phyloP scores from a whole-genome alignment of 768 basidiomycete genomes.

The Leucosporidium creatinivorum region DNA sequence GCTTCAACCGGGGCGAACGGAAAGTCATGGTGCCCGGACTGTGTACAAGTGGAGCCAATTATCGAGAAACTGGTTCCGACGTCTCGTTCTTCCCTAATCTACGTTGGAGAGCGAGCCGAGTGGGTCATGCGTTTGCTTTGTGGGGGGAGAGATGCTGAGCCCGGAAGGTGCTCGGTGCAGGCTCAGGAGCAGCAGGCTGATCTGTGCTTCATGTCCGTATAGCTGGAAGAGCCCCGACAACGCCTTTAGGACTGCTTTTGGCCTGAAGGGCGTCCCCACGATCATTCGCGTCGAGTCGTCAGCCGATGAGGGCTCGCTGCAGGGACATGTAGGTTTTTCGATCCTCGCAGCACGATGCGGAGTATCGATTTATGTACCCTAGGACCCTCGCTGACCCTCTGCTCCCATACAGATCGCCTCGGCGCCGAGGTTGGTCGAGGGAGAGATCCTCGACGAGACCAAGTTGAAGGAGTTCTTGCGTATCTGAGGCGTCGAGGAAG shows the following conservation, averaged over 20 bases:
- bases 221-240: constrained; percentile 27
- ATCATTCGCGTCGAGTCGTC: constrained; percentile 17
- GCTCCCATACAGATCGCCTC: constrained; percentile 2
- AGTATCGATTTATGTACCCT: too few species aligned
- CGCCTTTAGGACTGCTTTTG: constrained; percentile 10
- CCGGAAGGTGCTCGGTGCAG: background rate
- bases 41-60: constrained; percentile 1
- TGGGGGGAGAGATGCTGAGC: background rate
- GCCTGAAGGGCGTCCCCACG: constrained; percentile 20
- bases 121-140: background rate
- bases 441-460: constrained; percentile 10
- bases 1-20: constrained; percentile 12
- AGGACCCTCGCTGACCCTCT: background rate
- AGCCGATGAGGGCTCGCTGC: constrained; percentile 1
- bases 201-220: background rate
- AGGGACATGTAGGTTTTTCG: background rate
- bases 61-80: constrained; percentile 17
- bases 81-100: constrained; percentile 7
- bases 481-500: background rate
- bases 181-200: too few species aligned
- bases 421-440: constrained; percentile 20
- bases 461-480: constrained; percentile 22
- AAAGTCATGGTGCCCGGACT: constrained; percentile 27
- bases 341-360: too few species aligned
- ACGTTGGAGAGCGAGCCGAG: constrained; percentile 13